These are phyloP conservation scores for Schwanniomyces occidentalis DNA, from an alignment of 805 yeast species.

Conservation along the genomic window DNA sequence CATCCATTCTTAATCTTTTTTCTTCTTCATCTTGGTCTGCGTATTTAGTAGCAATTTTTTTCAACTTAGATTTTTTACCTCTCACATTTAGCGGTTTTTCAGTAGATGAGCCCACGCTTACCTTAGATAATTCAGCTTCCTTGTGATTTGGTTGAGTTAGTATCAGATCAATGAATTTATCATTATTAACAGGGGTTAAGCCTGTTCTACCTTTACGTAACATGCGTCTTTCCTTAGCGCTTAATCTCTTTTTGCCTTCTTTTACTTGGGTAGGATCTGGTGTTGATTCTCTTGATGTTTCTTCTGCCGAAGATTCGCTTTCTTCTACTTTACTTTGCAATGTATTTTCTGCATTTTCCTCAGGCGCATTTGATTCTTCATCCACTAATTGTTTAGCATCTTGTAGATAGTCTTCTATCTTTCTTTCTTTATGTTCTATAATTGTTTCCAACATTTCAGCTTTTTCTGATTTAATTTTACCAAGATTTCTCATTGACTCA, in stretches of 20 bases:
- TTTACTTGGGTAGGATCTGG: neutral
- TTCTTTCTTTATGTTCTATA: no score
- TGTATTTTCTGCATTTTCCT: constrained; percentile 1
- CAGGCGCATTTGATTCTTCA: neutral
- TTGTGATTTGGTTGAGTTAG: constrained; percentile 6
- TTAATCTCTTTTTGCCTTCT: constrained; percentile 7
- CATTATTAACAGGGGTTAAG: constrained; percentile 1
- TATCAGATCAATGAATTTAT: constrained; percentile 11
- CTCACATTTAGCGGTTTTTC: constrained; percentile 51
- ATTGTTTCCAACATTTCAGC: neutral
- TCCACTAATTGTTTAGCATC: neutral
- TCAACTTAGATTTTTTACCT: constrained; percentile 83
- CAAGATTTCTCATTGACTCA: constrained; percentile 6
- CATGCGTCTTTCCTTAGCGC: constrained; percentile 9
- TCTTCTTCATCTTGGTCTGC: constrained; percentile 94
- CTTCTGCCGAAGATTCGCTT: no score
- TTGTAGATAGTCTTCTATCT: neutral
- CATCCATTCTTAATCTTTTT: constrained; percentile 68
- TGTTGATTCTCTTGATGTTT: neutral
- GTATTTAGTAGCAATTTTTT: constrained; percentile 80
- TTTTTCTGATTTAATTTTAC: neutral
- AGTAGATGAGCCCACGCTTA: no score
- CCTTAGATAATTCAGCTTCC: constrained; percentile 4
- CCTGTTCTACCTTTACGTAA: constrained; percentile 4
- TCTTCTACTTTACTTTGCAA: no score